Percentiles rank a stretch among this genome's conserved stretches.
These are phyloP conservation scores for Didymella arachidicola DNA, from an alignment of 2,329 filamentous ascomycete genomes.

Conservation along the genomic window DNA sequence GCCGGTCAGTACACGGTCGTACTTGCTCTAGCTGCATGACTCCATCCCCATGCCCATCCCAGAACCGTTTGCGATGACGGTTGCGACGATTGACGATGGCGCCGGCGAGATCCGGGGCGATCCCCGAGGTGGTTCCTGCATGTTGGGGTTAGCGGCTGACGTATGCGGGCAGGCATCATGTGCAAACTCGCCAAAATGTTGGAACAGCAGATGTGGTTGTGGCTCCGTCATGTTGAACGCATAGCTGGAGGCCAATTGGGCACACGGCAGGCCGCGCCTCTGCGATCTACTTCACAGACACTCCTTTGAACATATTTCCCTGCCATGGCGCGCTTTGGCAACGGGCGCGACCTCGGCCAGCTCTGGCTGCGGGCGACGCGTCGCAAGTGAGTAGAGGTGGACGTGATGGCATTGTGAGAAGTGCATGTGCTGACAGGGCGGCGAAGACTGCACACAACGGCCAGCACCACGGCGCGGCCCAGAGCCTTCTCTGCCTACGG, in stretches of 20 bases:
- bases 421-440: conserved; percentile 15
- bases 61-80: conserved; percentile 1
- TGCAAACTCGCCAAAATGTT: conserved; percentile 15
- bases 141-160: conserved; percentile 16
- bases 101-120: background rate
- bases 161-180: conserved; percentile 5
- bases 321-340: conserved; percentile 39
- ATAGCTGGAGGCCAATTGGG: conserved; percentile 32
- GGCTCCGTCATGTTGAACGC: conserved; percentile 40
- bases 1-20: conserved; percentile 1
- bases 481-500: conserved; percentile 25
- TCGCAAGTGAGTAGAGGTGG: conserved; percentile 33
- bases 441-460: conserved; percentile 35
- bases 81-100: background rate
- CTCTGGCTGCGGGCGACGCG: conserved; percentile 40
- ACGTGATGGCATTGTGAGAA: background rate
- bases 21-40: conserved; percentile 6
- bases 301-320: background rate
- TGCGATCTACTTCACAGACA: conserved; percentile 10
- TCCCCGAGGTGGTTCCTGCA: conserved; percentile 16
- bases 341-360: conserved; percentile 36
- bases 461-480: conserved; percentile 19
- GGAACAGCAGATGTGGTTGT: background rate
- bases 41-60: background rate
- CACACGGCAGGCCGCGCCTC: conserved; percentile 12